phyloP scores from a whole-genome alignment of 371 early-diverging fungal genomes.

The Nematocida displodere region DNA sequence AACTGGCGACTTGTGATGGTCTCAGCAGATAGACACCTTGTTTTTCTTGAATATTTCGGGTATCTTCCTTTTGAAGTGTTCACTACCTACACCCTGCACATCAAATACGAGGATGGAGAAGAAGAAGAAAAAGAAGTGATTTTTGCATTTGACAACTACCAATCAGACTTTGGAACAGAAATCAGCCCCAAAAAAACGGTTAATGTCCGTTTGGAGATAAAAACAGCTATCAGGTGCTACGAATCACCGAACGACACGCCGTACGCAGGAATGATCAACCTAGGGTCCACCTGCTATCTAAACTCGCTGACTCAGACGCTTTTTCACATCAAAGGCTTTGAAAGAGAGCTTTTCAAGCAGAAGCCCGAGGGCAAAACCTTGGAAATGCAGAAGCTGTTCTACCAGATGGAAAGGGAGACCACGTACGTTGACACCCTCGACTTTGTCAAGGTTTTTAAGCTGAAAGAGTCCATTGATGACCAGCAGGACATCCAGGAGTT shows the following conservation, averaged over 20 bases:
- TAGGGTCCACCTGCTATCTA: constrained; percentile 98
- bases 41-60: constrained; percentile 45
- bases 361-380: constrained; percentile 15
- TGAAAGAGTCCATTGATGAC: constrained; percentile 53
- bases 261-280: constrained; percentile 84
- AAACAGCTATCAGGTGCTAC: constrained; percentile 38
- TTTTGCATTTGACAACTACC: constrained; percentile 49
- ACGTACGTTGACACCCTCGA: constrained; percentile 36
- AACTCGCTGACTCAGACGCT: constrained; percentile 92
- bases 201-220: constrained; percentile 13
- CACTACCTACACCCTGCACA: constrained; percentile 19
- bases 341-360: constrained; percentile 67
- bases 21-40: constrained; percentile 12
- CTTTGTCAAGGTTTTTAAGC: constrained; percentile 37
- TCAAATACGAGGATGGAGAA: constrained; percentile 43
- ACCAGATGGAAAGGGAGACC: constrained; percentile 40
- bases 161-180: constrained; percentile 35
- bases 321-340: constrained; percentile 84
- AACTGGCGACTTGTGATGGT: constrained; percentile 30
- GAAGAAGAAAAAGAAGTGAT: constrained; percentile 19
- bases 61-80: constrained; percentile 50
- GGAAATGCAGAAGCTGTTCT: constrained; percentile 54
- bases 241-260: constrained; percentile 68
- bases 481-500: constrained; percentile 66
- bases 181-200: constrained; percentile 21